Conservation (phyloP, 2,329 filamentous ascomycete species). For the Hypomyces rosellus region DNA sequence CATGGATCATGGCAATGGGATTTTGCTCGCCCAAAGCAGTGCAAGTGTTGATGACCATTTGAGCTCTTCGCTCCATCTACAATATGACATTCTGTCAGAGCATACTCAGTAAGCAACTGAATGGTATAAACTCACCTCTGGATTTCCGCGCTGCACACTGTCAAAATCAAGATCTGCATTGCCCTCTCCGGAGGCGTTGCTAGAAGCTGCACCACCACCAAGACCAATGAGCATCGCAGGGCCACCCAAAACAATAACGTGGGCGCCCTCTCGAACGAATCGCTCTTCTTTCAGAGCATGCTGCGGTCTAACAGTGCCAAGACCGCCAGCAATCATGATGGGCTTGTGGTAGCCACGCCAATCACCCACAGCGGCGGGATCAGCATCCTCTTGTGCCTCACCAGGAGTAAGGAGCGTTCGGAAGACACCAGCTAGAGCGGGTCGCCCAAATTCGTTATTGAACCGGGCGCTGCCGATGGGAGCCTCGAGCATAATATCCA, state of each 20-base stretch:
- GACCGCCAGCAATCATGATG: slow-evolving; percentile 95
- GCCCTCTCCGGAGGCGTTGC: slow-evolving; percentile 78
- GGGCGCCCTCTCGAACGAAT: slow-evolving; percentile 78
- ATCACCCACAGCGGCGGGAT: slow-evolving; percentile 38
- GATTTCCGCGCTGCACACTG: slow-evolving; percentile 94
- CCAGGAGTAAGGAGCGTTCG: slow-evolving; percentile 67
- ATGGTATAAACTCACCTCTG: slow-evolving; percentile 46
- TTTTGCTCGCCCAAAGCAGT: slow-evolving; percentile 75
- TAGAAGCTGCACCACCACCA: slow-evolving; percentile 90
- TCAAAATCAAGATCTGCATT: slow-evolving; percentile 93
- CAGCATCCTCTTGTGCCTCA: slow-evolving; percentile 5
- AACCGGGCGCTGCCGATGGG: slow-evolving; percentile 92
- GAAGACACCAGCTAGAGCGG: slow-evolving; percentile 84
- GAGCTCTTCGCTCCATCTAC: slow-evolving; percentile 78
- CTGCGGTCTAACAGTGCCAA: slow-evolving; percentile 85
- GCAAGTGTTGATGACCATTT: slow-evolving; percentile 97
- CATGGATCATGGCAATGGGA: slow-evolving; percentile 94
- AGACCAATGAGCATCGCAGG: slow-evolving; percentile 97
- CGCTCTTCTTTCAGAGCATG: slow-evolving; percentile 80
- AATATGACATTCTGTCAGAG: not conserved
- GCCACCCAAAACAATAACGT: slow-evolving; percentile 87
- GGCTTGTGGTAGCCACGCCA: slow-evolving; percentile 94
- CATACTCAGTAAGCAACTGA: not conserved
- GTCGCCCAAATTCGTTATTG: slow-evolving; percentile 96
- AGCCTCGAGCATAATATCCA: slow-evolving; percentile 97